Conservation (phyloP, 1,139 yeast species). For the Saccharomycopsis hybrid region DNA sequence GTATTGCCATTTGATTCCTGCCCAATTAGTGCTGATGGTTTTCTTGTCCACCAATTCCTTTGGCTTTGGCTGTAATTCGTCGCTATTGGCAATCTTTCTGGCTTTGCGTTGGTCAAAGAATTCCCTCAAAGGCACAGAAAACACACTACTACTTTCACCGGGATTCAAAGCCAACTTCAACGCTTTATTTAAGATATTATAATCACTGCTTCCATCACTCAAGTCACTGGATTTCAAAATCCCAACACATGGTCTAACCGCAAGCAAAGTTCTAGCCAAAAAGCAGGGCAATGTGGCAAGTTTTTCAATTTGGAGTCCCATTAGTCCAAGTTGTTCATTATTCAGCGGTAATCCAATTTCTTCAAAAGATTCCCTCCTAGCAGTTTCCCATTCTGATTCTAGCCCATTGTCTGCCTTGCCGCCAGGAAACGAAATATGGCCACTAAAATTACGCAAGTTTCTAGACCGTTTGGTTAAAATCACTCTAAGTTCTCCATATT, state of each 20-base stretch:
- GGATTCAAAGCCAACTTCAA: slow-evolving; percentile 49
- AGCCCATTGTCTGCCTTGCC: slow-evolving; percentile 67
- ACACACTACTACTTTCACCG: slow-evolving; percentile 63
- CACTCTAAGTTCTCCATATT: slow-evolving; percentile 67
- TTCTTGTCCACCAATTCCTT: slow-evolving; percentile 43
- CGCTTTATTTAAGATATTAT: slow-evolving; percentile 27
- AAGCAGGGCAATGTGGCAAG: slow-evolving; percentile 65
- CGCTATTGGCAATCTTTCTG: slow-evolving; percentile 25
- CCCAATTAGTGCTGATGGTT: slow-evolving; percentile 49
- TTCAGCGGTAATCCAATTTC: slow-evolving; percentile 69
- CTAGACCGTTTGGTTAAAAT: slow-evolving; percentile 72
- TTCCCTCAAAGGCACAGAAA: slow-evolving; percentile 63
- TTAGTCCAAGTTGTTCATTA: slow-evolving; percentile 39
- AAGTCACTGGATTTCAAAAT: slow-evolving; percentile 39
- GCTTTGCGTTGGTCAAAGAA: slow-evolving; percentile 35
- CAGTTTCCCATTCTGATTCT: slow-evolving; percentile 66
- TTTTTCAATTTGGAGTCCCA: slow-evolving; percentile 51
- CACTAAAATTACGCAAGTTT: slow-evolving; percentile 64
- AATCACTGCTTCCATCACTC: slow-evolving; percentile 22
- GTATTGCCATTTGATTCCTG: slow-evolving; percentile 60
- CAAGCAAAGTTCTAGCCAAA: slow-evolving; percentile 70
- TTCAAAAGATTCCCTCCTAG: slow-evolving; percentile 78
- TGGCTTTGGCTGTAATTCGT: slow-evolving; percentile 24
- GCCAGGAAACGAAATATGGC: slow-evolving; percentile 87
- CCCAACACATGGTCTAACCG: slow-evolving; percentile 79